These are phyloP conservation scores for Teunomyces aglyptinius DNA, from an alignment of 805 yeast species.

Conservation along the genomic window DNA sequence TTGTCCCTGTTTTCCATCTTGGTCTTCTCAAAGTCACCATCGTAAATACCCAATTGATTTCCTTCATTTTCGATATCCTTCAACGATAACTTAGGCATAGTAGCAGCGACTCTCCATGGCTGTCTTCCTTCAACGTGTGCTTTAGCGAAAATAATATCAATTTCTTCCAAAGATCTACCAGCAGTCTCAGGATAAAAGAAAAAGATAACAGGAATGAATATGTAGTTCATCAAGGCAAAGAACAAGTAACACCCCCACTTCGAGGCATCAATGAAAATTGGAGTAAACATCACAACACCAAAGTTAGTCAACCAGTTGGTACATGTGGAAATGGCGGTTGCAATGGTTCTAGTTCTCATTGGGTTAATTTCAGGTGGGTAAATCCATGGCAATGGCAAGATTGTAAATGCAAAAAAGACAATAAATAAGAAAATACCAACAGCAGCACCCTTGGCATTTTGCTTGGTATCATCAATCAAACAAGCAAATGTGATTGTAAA, in stretches of 20 bases:
- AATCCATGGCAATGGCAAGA: constrained; percentile 38
- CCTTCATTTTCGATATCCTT: constrained; percentile 63
- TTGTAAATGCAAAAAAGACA: constrained; percentile 30
- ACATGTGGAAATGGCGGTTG: constrained; percentile 34
- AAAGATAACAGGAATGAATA: constrained; percentile 54
- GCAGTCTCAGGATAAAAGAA: constrained; percentile 46
- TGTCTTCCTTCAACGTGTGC: constrained; percentile 55
- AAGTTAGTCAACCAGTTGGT: constrained; percentile 38
- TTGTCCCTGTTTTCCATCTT: constrained; percentile 33
- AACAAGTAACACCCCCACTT: constrained; percentile 28
- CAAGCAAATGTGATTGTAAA: constrained; percentile 28
- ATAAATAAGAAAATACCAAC: constrained; percentile 34
- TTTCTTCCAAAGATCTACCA: constrained; percentile 45
- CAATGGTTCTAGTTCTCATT: constrained; percentile 36
- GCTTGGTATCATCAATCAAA: constrained; percentile 18
- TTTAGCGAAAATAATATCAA: constrained; percentile 61
- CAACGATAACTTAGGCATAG: constrained; percentile 56
- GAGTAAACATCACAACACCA: constrained; percentile 37
- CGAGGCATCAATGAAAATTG: constrained; percentile 25
- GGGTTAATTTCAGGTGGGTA: constrained; percentile 38
- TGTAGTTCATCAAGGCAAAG: constrained; percentile 27
- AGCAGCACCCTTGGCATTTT: constrained; percentile 28
- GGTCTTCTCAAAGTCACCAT: constrained; percentile 40
- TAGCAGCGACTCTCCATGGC: constrained; percentile 63
- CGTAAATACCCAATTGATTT: constrained; percentile 53